Conservation (phyloP, 169 alveolate species). For the Plasmodium malariae region DNA sequence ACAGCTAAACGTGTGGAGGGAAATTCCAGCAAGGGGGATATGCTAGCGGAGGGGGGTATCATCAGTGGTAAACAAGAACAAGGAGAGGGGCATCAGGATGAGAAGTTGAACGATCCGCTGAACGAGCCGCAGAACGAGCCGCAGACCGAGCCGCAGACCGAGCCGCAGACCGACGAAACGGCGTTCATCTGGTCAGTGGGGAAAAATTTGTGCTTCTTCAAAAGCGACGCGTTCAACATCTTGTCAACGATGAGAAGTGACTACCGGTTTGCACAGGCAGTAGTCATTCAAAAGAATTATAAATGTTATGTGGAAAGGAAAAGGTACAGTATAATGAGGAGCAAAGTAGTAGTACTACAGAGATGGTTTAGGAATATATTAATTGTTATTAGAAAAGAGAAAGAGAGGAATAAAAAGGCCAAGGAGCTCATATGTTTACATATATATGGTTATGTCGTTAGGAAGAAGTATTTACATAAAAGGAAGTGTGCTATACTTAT, state of each 20-base stretch:
- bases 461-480: slow-evolving; percentile 24
- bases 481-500: slow-evolving; percentile 33
- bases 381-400: slow-evolving; percentile 40
- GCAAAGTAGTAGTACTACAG: slow-evolving; percentile 78
- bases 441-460: slow-evolving; percentile 23
- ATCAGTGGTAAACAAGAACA: too few species aligned
- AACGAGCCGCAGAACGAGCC: too few species aligned
- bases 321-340: slow-evolving; percentile 51
- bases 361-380: slow-evolving; percentile 80
- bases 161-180: background rate
- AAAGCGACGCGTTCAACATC: slow-evolving; percentile 80
- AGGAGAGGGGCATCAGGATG: too few species aligned
- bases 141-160: too few species aligned
- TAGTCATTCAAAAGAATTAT: slow-evolving; percentile 78
- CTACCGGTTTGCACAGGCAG: slow-evolving; percentile 76
- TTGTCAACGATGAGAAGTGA: slow-evolving; percentile 80
- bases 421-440: slow-evolving; percentile 15
- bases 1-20: too few species aligned
- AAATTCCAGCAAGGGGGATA: too few species aligned
- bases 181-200: slow-evolving; percentile 66
- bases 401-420: slow-evolving; percentile 3
- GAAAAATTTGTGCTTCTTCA: slow-evolving; percentile 48
- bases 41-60: too few species aligned
- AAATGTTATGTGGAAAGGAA: slow-evolving; percentile 74
- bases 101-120: too few species aligned